Evolutionary conservation across 2,329 filamentous ascomycete species (phyloP).

Genomic region (Apiospora aurea): DNA sequence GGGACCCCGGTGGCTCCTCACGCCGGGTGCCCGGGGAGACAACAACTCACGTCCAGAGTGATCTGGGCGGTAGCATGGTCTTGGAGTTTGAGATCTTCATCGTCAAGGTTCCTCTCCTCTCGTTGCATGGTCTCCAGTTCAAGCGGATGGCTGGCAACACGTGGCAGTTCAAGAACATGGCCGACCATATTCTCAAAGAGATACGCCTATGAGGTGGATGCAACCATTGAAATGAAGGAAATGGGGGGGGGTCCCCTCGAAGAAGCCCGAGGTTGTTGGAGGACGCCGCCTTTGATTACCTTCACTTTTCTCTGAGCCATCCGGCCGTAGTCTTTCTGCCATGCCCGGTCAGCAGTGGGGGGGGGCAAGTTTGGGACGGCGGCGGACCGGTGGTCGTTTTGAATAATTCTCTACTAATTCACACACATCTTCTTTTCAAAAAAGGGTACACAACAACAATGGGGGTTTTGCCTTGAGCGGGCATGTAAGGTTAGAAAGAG

Average conservation of each 20-base stretch:
- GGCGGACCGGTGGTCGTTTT: constrained; percentile 22
- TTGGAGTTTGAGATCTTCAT: constrained; percentile 96
- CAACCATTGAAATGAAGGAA: not conserved
- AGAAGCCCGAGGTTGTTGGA: not conserved
- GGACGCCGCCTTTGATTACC: constrained; percentile 1
- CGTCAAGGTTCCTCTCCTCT: constrained; percentile 94
- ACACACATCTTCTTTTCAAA: constrained; percentile 6
- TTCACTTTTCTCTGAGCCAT: constrained; percentile 11
- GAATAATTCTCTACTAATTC: constrained; percentile 27
- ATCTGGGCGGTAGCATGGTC: constrained; percentile 83
- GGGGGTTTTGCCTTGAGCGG: constrained; percentile 13
- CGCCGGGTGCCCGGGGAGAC: constrained; percentile 81
- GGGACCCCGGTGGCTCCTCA: constrained; percentile 57
- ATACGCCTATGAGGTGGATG: constrained; percentile 69
- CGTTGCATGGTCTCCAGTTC: constrained; percentile 95
- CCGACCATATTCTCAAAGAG: constrained; percentile 90
- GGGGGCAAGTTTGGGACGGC: not conserved
- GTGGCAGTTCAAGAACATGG: constrained; percentile 99
- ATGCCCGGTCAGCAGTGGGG: not conserved
- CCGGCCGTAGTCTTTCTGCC: not conserved
- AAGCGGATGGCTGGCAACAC: constrained; percentile 95
- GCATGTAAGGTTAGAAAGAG: constrained; percentile 12
- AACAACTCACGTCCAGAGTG: constrained; percentile 88
- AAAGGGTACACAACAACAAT: constrained; percentile 25
- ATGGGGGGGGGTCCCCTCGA: not conserved